These are phyloP conservation scores for Candida cerambycidarum DNA, from an alignment of 805 yeast species.

Conservation along the genomic window DNA sequence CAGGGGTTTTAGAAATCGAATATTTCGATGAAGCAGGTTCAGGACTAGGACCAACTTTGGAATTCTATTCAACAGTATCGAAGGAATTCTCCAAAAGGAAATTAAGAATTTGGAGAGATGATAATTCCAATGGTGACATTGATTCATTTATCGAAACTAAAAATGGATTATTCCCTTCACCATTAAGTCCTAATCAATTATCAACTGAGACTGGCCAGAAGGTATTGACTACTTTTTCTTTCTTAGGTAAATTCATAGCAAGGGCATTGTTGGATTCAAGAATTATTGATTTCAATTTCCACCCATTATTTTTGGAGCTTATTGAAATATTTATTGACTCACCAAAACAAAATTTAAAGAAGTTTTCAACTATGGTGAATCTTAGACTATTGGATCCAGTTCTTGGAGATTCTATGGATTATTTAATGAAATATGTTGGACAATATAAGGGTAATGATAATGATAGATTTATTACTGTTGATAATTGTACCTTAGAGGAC, in stretches of 20 bases:
- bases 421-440: constrained; percentile 45
- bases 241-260: constrained; percentile 81
- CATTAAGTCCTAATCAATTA: constrained; percentile 36
- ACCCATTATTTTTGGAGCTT: constrained; percentile 64
- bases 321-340: constrained; percentile 36
- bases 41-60: constrained; percentile 94
- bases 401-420: constrained; percentile 57
- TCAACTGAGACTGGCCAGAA: constrained; percentile 37
- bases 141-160: constrained; percentile 39
- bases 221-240: constrained; percentile 53
- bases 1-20: constrained; percentile 82
- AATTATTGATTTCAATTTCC: constrained; percentile 79
- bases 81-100: constrained; percentile 62
- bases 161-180: constrained; percentile 74
- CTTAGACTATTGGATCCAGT: constrained; percentile 55
- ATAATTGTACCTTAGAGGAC: constrained; percentile 48
- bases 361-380: constrained; percentile 32
- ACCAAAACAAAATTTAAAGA: constrained; percentile 17
- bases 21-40: constrained; percentile 92
- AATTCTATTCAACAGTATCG: constrained; percentile 82
- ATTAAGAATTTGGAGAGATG: constrained; percentile 68
- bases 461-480: constrained; percentile 20
- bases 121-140: constrained; percentile 17
- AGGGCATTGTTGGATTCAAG: constrained; percentile 86
- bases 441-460: constrained; percentile 18